Conservation (phyloP, 192 early-diverging fungal species). For the Lunasporangiospora selenospora region DNA sequence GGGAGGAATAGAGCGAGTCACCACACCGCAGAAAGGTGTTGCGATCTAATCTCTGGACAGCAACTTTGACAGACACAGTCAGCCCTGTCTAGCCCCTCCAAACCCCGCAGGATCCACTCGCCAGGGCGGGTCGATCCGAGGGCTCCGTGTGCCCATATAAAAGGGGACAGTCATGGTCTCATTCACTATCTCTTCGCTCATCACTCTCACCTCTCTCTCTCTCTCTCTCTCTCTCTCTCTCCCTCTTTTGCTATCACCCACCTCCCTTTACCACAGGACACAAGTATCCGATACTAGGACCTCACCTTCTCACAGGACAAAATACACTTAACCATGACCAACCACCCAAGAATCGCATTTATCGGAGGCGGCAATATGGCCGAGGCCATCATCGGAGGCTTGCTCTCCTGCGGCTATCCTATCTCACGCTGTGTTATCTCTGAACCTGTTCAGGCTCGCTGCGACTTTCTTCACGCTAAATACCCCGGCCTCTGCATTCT, state of each 20-base stretch:
- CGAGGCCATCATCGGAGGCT: conserved; percentile 90
- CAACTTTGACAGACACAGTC: too few relatives aligned
- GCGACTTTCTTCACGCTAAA: conserved; percentile 66
- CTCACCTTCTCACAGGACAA: not conserved
- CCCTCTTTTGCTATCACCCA: too few relatives aligned
- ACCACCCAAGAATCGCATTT: conserved; percentile 61
- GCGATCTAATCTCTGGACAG: too few relatives aligned
- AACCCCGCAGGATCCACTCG: too few relatives aligned
- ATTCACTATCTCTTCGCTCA: too few relatives aligned
- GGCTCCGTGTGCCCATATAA: too few relatives aligned
- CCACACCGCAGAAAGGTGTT: not conserved
- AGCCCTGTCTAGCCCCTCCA: too few relatives aligned
- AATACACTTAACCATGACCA: not conserved
- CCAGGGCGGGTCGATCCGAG: too few relatives aligned
- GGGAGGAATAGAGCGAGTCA: not conserved
- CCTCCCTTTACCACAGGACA: not conserved
- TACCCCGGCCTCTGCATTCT: conserved; percentile 64
- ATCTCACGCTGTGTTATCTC: conserved; percentile 75
- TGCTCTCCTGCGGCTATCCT: conserved; percentile 81
- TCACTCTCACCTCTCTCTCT: not conserved
- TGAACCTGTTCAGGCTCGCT: conserved; percentile 76
- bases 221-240: not conserved
- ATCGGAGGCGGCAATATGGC: conserved; percentile 98
- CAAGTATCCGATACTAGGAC: not conserved
- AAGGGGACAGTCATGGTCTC: too few relatives aligned